phyloP scores from a whole-genome alignment of 768 basidiomycete species.

The Amanita jacksonii region DNA sequence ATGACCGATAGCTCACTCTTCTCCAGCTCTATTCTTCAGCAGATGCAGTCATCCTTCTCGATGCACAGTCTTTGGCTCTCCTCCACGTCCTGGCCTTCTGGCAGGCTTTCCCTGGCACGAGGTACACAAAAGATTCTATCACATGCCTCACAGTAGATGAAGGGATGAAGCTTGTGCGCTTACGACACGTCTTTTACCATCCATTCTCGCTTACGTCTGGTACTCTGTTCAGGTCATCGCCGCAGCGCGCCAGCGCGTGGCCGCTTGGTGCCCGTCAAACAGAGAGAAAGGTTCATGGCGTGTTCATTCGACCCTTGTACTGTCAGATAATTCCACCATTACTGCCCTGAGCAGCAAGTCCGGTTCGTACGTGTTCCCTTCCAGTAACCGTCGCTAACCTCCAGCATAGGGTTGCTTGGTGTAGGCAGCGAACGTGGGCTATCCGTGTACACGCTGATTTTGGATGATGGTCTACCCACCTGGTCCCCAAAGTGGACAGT shows the following conservation, averaged over 20 bases:
- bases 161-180: constrained; percentile 72
- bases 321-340: constrained; percentile 44
- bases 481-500: constrained; percentile 77
- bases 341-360: constrained; percentile 66
- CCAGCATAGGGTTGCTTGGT: constrained; percentile 56
- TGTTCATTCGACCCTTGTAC: constrained; percentile 71
- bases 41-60: constrained; percentile 58
- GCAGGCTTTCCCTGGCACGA: constrained; percentile 67
- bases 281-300: constrained; percentile 58
- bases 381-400: constrained; percentile 21
- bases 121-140: constrained; percentile 34
- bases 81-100: constrained; percentile 67
- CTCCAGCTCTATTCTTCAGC: constrained; percentile 63
- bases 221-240: constrained; percentile 53
- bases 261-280: constrained; percentile 72
- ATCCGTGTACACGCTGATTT: constrained; percentile 66
- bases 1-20: constrained; percentile 8
- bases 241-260: constrained; percentile 56
- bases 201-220: constrained; percentile 9
- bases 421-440: constrained; percentile 53
- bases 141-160: constrained; percentile 63
- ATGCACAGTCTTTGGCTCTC: constrained; percentile 58
- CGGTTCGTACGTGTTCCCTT: constrained; percentile 32
- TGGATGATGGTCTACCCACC: constrained; percentile 75
- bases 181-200: constrained; percentile 1